Evolutionary conservation across 2,329 filamentous ascomycete genomes (phyloP).

Genomic region (Chalaropsis ovoidea): DNA sequence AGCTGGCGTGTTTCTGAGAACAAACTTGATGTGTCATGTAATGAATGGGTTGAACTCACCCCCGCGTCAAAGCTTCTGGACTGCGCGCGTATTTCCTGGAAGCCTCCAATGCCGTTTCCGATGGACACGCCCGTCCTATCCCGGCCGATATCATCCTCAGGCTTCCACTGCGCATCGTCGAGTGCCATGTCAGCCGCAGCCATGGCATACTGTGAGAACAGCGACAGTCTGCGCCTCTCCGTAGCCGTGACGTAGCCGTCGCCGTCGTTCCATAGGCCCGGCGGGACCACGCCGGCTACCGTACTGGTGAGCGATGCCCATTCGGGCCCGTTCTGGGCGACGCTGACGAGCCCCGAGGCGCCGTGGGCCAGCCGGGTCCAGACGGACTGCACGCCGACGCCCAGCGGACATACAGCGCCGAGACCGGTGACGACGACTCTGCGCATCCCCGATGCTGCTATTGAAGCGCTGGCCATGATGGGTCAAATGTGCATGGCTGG

Average conservation of each 20-base stretch:
- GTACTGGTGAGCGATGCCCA: conserved; percentile 72
- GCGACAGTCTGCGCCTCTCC: conserved; percentile 70
- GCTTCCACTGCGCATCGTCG: conserved; percentile 67
- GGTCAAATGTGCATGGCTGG: background rate
- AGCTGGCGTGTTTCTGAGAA: background rate
- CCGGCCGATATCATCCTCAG: conserved; percentile 47
- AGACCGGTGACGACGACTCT: conserved; percentile 77
- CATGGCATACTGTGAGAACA: conserved; percentile 83
- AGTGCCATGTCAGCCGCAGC: conserved; percentile 80
- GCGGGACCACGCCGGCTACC: conserved; percentile 72
- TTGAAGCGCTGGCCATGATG: background rate
- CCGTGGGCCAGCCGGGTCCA: conserved; percentile 75
- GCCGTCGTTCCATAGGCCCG: conserved; percentile 39
- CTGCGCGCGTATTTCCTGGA: conserved; percentile 81
- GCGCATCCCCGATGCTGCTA: conserved; percentile 10
- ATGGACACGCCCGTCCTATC: conserved; percentile 83
- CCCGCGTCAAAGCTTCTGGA: conserved; percentile 63
- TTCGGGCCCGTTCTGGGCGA: conserved; percentile 49
- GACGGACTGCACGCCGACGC: conserved; percentile 63
- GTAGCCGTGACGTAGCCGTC: conserved; percentile 43
- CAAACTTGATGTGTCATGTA: background rate
- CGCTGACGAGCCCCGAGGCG: conserved; percentile 68
- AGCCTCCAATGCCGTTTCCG: conserved; percentile 88
- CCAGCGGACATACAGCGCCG: conserved; percentile 72
- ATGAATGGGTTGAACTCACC: conserved; percentile 39